Percentiles rank a stretch among this genome's conserved stretches.
Conservation (phyloP, 148 eudicot genomes). For the Fagopyrum tataricum region DNA sequence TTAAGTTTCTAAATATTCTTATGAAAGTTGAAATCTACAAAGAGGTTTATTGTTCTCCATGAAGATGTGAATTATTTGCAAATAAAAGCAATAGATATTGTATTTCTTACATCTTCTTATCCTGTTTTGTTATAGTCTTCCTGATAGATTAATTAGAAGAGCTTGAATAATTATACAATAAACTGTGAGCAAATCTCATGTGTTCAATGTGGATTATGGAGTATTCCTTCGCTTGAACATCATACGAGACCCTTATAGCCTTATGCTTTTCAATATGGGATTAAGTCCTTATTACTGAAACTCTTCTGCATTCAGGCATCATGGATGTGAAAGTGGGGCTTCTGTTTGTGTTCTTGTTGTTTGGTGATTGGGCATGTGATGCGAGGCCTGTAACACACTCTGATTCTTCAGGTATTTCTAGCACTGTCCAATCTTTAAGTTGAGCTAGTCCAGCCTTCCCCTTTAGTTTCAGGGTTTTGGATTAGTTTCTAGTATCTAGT, state of each 20-base stretch:
- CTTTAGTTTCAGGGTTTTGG: not conserved
- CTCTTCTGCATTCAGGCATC: slow-evolving; percentile 24
- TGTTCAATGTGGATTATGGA: not conserved
- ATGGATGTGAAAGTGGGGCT: slow-evolving; percentile 36
- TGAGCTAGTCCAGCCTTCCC: not conserved
- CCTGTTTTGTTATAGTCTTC: not conserved
- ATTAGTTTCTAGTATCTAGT: not conserved
- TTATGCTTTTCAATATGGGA: not conserved
- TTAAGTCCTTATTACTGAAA: not conserved
- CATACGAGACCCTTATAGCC: not conserved
- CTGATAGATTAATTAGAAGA: not conserved
- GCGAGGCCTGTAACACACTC: slow-evolving; percentile 17
- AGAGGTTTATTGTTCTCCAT: not conserved
- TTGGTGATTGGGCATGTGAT: slow-evolving; percentile 21
- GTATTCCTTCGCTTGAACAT: not conserved
- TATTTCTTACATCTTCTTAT: not conserved
- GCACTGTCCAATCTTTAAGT: not conserved
- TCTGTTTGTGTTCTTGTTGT: slow-evolving; percentile 23
- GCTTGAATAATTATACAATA: not conserved
- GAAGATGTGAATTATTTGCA: not conserved
- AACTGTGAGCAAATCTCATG: not conserved
- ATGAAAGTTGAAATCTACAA: not conserved
- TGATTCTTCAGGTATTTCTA: slow-evolving; percentile 24
- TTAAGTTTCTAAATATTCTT: not conserved
- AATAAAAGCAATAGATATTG: not conserved